These are phyloP conservation scores for Nephelium lappaceum DNA, from an alignment of 345 rosid species.

Conservation along the genomic window DNA sequence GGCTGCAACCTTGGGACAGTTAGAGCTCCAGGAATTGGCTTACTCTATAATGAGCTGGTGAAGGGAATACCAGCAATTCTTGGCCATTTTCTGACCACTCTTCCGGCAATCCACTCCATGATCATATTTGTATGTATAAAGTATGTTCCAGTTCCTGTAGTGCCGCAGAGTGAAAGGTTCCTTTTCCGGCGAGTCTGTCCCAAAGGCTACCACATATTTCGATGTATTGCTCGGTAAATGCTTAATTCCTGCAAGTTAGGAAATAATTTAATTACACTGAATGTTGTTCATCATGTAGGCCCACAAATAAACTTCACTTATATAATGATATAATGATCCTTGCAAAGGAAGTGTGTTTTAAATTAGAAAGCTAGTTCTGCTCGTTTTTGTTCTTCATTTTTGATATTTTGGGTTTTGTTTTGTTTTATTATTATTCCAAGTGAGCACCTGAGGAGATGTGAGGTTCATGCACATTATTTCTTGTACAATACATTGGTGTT, in stretches of 20 bases:
- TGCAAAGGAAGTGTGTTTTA: neutral
- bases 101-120: conserved; percentile 98
- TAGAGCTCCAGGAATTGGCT: conserved; percentile 98
- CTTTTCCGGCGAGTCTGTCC: conserved; percentile 94
- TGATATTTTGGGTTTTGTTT: neutral
- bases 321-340: neutral
- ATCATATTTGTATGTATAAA: conserved; percentile 92
- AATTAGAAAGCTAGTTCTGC: conserved; percentile 1
- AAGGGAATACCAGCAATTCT: conserved; percentile 96
- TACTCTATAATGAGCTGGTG: conserved; percentile 89
- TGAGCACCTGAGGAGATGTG: conserved; percentile 1
- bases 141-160: conserved; percentile 93
- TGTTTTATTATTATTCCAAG: neutral
- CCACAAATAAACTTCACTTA: neutral
- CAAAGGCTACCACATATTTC: conserved; percentile 90
- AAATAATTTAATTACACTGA: neutral
- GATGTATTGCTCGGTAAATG: conserved; percentile 90
- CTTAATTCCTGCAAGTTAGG: conserved; percentile 11
- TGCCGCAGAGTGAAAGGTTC: conserved; percentile 96
- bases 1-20: conserved; percentile 96
- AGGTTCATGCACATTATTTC: neutral
- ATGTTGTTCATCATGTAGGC: neutral
- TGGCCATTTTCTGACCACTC: conserved; percentile 97
- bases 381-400: neutral
- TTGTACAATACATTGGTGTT: neutral